Evolutionary conservation across 2,329 filamentous ascomycete species (phyloP), one percentile per base, ranked within the genome.

Genomic region (Pseudogymnoascus sp.): DNA sequence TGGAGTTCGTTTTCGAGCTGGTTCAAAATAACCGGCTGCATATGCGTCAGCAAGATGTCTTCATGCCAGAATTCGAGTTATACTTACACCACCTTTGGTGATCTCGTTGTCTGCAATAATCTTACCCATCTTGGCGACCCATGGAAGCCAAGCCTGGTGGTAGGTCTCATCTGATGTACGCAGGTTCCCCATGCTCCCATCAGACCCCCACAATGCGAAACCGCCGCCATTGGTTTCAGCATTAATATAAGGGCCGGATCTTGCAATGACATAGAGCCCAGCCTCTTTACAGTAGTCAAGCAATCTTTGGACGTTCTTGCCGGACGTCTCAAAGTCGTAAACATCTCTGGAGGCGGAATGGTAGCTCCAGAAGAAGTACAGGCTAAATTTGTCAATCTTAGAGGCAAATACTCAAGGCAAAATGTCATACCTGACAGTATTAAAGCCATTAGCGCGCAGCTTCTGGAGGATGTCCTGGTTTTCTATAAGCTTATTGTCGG

Each of bases 1-100:
- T 78, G 76, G 21, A 81, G 73, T 66, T 83, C 81, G 61, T 83
- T 84, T 66, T 84, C 81, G 16, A 82, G 74, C 65, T 84, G 80
- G 49, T 77, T 78, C 8, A 83, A 69, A 45, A 82, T 81, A 11
- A 83, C 75, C 0, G 80, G 78, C 21, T 72, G 14, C n/a, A 59
- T 45, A 61, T 37, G 1, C 63, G 33, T 61, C 38, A 41, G 40
- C 9, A n/a, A 41, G 16, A 18, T 18, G 18, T 18, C 18, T 18
- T 18, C 18, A 25, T 60, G 3, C 31, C 1, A 16, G 25, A 1
- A 38, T 14, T 16, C 7, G 9, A 12, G 28, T 21, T 41, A 5
- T 18, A 65, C 65, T 62, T 68, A 72, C 72, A 16, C 80, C 80
- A 2, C 78, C 79, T 8, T 79, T 77, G 0, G 79, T 82, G 60